These are phyloP conservation scores for Aspergillus sp. DNA, from an alignment of 2,329 filamentous ascomycete genomes.

Conservation along the genomic window DNA sequence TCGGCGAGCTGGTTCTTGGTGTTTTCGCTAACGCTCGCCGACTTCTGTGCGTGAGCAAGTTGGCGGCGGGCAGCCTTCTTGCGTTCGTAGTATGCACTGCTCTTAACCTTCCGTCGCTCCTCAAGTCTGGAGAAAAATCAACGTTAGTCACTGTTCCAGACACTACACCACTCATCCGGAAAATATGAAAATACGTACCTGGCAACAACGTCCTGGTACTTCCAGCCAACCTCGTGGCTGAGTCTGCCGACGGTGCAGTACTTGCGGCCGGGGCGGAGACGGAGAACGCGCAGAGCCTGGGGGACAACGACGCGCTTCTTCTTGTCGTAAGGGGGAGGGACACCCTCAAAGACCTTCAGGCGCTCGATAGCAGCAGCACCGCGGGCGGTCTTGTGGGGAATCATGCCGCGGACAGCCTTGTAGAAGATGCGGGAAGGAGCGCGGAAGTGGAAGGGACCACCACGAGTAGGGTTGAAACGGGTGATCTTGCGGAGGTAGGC, in stretches of 20 bases:
- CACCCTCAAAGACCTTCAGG: constrained; percentile 99
- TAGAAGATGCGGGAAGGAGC: constrained; percentile 99
- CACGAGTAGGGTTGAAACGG: constrained; percentile 98
- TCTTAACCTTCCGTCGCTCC: constrained; percentile 99
- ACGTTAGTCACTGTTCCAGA: constrained; percentile 19
- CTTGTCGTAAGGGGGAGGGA: constrained; percentile 98
- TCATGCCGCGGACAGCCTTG: constrained; percentile 99
- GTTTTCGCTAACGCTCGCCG: constrained; percentile 81
- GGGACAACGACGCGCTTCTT: constrained; percentile 99
- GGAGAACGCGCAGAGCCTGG: constrained; percentile 93
- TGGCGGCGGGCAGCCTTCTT: constrained; percentile 96
- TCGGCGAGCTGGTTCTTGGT: constrained; percentile 83
- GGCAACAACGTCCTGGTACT: constrained; percentile 99
- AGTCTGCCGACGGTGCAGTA: constrained; percentile 99
- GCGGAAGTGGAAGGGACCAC: constrained; percentile 99
- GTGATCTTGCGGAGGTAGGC: constrained; percentile 99
- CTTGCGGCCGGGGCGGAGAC: constrained; percentile 98
- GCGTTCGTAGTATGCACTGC: constrained; percentile 98
- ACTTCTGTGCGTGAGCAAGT: constrained; percentile 90
- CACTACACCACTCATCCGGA: constrained; percentile 1
- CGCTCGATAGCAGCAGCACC: constrained; percentile 95
- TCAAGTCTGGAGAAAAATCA: constrained; percentile 68
- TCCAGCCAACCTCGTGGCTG: constrained; percentile 99
- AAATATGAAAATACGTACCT: constrained; percentile 65
- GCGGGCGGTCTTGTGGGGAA: constrained; percentile 99